Evolutionary conservation across 2,329 filamentous ascomycete genomes (phyloP).

Genomic region (Cercospora nicotianae): DNA sequence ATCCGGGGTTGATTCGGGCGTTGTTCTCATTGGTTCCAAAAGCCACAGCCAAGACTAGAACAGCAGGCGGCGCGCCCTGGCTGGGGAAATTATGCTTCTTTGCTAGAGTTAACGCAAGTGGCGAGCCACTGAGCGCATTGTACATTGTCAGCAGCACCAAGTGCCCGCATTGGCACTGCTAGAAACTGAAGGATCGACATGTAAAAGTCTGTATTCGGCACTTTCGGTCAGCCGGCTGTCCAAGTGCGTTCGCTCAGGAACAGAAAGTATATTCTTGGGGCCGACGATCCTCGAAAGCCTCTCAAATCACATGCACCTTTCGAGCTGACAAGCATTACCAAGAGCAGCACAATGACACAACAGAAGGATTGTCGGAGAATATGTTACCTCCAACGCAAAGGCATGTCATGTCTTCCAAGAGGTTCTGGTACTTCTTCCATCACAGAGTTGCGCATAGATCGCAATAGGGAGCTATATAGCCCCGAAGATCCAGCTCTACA

Average conservation of each 20-base stretch:
- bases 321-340: background rate
- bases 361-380: background rate
- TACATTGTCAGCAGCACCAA: slow-evolving; percentile 2
- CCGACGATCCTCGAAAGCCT: background rate
- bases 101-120: slow-evolving; percentile 14
- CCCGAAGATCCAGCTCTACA: background rate
- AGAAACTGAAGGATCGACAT: background rate
- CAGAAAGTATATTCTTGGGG: background rate
- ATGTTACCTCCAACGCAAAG: background rate
- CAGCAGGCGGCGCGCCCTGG: background rate
- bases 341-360: background rate
- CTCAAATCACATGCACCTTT: background rate
- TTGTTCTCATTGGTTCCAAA: background rate
- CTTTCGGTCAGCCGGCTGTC: slow-evolving; percentile 6
- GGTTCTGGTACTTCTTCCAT: background rate
- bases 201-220: background rate
- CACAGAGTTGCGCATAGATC: background rate
- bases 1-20: background rate
- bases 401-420: background rate
- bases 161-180: background rate
- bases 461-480: background rate
- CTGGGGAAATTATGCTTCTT: slow-evolving; percentile 15
- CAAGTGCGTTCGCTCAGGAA: slow-evolving; percentile 11
- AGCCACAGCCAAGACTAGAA: background rate
- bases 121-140: slow-evolving; percentile 7